A percentile compares a stretch with the other conserved stretches of the same genome.
These are phyloP conservation scores for Plenodomus lindquistii DNA, from an alignment of 2,329 filamentous ascomycete genomes.

Conservation along the genomic window DNA sequence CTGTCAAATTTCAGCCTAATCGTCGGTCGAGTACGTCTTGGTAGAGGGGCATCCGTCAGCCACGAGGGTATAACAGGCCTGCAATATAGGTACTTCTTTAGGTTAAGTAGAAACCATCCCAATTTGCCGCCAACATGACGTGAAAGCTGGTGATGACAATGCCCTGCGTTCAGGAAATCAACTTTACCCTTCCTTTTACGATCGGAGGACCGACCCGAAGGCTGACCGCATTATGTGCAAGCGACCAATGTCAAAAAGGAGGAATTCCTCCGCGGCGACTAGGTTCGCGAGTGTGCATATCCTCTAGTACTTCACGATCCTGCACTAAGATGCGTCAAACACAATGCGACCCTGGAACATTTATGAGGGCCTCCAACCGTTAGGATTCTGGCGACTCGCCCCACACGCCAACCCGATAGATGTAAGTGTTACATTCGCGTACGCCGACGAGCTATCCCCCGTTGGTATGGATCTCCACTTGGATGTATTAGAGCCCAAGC, in stretches of 20 bases:
- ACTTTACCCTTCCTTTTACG: conserved; percentile 12
- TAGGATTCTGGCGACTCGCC: conserved; percentile 4
- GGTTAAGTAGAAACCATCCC: conserved; percentile 18
- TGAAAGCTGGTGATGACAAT: conserved; percentile 15
- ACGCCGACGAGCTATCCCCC: conserved; percentile 9
- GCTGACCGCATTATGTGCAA: conserved; percentile 24
- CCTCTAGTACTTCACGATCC: neutral
- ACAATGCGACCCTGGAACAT: conserved; percentile 1
- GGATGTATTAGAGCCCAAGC: conserved; percentile 17
- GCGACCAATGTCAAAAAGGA: neutral
- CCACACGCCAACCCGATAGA: too few species aligned
- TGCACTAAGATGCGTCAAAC: neutral
- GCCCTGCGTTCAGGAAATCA: conserved; percentile 8
- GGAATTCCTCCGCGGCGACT: neutral
- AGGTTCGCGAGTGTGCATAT: neutral
- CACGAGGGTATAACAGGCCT: conserved; percentile 24
- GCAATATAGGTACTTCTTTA: conserved; percentile 20
- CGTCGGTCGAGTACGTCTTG: conserved; percentile 21
- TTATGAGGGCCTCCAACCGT: neutral
- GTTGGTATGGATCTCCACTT: conserved; percentile 7
- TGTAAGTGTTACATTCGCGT: conserved; percentile 13
- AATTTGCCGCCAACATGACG: conserved; percentile 15
- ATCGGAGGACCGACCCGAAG: conserved; percentile 32
- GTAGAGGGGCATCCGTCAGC: conserved; percentile 21
- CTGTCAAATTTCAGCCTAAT: conserved; percentile 32